Percentiles rank a stretch among this genome's conserved stretches.
These are phyloP conservation scores for Elongisporangium prolatum DNA, from an alignment of 352 stramenopile genomes.

Conservation along the genomic window DNA sequence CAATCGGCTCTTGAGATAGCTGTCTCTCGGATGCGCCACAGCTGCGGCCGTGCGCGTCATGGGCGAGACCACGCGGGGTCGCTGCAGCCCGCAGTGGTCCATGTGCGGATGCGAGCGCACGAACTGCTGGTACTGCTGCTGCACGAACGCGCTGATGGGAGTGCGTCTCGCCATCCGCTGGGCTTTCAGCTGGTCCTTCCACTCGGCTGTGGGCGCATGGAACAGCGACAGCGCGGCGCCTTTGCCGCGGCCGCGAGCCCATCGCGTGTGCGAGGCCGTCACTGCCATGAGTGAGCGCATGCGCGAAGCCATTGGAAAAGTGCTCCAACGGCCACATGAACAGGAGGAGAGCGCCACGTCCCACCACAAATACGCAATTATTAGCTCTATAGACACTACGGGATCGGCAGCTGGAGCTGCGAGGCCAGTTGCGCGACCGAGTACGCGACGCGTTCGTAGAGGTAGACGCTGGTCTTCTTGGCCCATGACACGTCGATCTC, in stretches of 20 bases:
- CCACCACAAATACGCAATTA: background rate
- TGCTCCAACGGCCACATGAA: background rate
- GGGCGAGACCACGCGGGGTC: background rate
- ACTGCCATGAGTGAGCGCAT: background rate
- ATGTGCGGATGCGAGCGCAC: conserved; percentile 16
- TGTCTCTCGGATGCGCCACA: conserved; percentile 1
- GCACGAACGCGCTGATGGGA: conserved; percentile 20
- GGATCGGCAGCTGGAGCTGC: conserved; percentile 18
- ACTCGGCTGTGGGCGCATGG: conserved; percentile 10
- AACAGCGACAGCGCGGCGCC: conserved; percentile 12
- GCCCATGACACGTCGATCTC: conserved; percentile 82
- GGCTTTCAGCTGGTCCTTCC: conserved; percentile 15
- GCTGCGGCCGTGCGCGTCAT: background rate
- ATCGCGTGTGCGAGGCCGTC: background rate
- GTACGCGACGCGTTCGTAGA: conserved; percentile 61
- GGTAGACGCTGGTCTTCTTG: conserved; percentile 66
- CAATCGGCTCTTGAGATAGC: conserved; percentile 15
- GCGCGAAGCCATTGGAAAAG: background rate
- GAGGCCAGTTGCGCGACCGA: conserved; percentile 30
- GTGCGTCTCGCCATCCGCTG: conserved; percentile 4
- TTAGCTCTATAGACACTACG: conserved; percentile 1
- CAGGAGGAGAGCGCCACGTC: background rate
- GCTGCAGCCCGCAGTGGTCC: conserved; percentile 8
- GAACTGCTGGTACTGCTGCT: conserved; percentile 16
- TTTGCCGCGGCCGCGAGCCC: background rate